Conservation (phyloP, 2,329 filamentous ascomycete genomes). For the Achaetomium macrosporum region DNA sequence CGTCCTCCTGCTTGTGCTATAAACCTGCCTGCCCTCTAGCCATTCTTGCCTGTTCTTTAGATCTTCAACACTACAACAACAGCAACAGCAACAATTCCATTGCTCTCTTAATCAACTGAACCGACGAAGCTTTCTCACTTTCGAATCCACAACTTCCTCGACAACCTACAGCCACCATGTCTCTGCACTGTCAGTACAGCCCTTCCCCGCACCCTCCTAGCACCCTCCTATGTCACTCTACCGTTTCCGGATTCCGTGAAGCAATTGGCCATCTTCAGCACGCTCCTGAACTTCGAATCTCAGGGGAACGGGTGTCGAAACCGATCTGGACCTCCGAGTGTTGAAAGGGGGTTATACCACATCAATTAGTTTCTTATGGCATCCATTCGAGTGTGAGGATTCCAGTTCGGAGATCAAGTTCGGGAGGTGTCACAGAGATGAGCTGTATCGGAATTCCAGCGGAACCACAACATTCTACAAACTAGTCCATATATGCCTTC, state of each 20-base stretch:
- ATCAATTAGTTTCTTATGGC: neutral
- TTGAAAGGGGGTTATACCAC: too few relatives aligned
- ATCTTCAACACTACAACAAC: constrained; percentile 1
- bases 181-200: constrained; percentile 50
- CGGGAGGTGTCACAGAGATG: neutral
- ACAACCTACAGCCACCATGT: constrained; percentile 40
- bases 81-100: neutral
- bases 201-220: constrained; percentile 1
- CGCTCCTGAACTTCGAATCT: too few relatives aligned
- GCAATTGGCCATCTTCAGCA: neutral
- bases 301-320: too few relatives aligned
- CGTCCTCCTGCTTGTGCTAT: constrained; percentile 14
- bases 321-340: too few relatives aligned
- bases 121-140: neutral
- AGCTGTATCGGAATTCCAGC: neutral
- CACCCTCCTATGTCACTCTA: neutral
- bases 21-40: constrained; percentile 12
- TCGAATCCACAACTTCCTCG: constrained; percentile 10
- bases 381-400: neutral
- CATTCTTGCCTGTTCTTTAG: constrained; percentile 12
- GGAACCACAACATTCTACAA: too few relatives aligned
- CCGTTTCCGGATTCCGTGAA: neutral
- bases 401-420: neutral
- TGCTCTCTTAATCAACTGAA: constrained; percentile 2
- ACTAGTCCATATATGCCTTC: neutral